phyloP scores from a whole-genome alignment of 352 stramenopile genomes.

The Globisporangium radiosum region DNA sequence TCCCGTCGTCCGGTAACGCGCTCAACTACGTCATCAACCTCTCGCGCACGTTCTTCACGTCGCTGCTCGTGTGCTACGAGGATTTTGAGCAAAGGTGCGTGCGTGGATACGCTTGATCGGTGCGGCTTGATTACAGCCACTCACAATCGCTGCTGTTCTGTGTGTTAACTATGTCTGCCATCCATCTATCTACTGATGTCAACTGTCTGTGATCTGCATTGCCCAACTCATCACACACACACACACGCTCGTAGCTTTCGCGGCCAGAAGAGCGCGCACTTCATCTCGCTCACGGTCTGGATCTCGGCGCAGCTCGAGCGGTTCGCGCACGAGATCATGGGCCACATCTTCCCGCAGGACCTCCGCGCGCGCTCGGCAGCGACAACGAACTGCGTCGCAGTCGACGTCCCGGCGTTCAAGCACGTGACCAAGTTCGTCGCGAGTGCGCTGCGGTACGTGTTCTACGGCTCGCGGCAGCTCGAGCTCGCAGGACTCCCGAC shows the following conservation, averaged over 20 bases:
- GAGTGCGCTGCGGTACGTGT: slow-evolving; percentile 68
- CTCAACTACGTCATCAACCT: slow-evolving; percentile 82
- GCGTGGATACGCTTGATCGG: too few relatives aligned
- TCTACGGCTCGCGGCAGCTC: slow-evolving; percentile 73
- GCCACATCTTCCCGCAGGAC: slow-evolving; percentile 68
- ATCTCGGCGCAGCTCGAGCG: slow-evolving; percentile 73
- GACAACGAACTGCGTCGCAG: slow-evolving; percentile 22
- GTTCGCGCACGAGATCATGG: slow-evolving; percentile 66
- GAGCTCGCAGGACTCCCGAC: slow-evolving; percentile 72
- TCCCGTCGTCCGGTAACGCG: slow-evolving; percentile 63
- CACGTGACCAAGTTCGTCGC: slow-evolving; percentile 72
- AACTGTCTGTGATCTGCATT: background rate
- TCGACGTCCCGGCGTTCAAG: slow-evolving; percentile 75
- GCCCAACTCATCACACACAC: background rate
- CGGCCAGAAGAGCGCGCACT: slow-evolving; percentile 65
- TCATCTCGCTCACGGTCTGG: slow-evolving; percentile 75
- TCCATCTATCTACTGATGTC: background rate
- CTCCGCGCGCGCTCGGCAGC: slow-evolving; percentile 5
- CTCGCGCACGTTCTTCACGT: slow-evolving; percentile 82
- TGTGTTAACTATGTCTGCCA: background rate
- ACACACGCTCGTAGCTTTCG: slow-evolving; percentile 32
- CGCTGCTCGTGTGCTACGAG: slow-evolving; percentile 75
- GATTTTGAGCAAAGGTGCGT: slow-evolving; percentile 66
- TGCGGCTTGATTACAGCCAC: too few relatives aligned
- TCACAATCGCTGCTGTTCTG: too few relatives aligned